phyloP scores from a whole-genome alignment of 768 basidiomycete species.

The Lepiota venenata region DNA sequence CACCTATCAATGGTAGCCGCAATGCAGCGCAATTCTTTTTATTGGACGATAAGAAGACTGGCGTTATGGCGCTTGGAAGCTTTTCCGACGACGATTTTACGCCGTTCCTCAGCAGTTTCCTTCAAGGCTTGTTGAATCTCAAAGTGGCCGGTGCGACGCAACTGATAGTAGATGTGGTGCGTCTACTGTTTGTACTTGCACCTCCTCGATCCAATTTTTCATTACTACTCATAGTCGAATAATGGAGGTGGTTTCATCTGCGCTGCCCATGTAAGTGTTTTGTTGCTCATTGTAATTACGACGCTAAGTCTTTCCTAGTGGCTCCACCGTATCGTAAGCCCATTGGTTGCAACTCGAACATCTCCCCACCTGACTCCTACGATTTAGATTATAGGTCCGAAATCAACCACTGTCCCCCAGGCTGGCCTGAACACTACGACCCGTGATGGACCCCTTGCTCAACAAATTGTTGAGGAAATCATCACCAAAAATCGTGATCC shows the following conservation, averaged over 20 bases:
- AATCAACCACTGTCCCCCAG: conserved; percentile 49
- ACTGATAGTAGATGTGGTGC: conserved; percentile 57
- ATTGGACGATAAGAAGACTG: conserved; percentile 49
- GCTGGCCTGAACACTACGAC: conserved; percentile 51
- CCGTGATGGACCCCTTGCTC: conserved; percentile 48
- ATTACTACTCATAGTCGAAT: conserved; percentile 31
- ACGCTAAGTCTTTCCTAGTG: conserved; percentile 24
- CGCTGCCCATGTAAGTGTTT: conserved; percentile 48
- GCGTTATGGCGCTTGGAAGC: conserved; percentile 57
- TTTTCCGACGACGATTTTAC: conserved; percentile 45
- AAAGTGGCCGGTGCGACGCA: conserved; percentile 48
- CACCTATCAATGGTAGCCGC: conserved; percentile 41
- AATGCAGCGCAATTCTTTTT: conserved; percentile 53
- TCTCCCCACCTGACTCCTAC: background rate
- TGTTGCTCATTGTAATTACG: background rate
- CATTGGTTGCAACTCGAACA: background rate
- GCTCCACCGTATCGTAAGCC: conserved; percentile 43
- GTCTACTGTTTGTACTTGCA: conserved; percentile 15
- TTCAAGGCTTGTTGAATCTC: conserved; percentile 47
- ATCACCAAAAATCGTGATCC: conserved; percentile 44
- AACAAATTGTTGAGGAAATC: conserved; percentile 41
- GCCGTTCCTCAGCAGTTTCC: conserved; percentile 37
- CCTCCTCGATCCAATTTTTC: background rate
- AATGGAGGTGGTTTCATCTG: conserved; percentile 59
- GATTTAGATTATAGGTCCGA: conserved; percentile 49